Evolutionary conservation across 1,284 basidiomycete genomes (phyloP), one percentile per base, ranked within the genome.

Genomic region (Ceratobasidium sp.): DNA sequence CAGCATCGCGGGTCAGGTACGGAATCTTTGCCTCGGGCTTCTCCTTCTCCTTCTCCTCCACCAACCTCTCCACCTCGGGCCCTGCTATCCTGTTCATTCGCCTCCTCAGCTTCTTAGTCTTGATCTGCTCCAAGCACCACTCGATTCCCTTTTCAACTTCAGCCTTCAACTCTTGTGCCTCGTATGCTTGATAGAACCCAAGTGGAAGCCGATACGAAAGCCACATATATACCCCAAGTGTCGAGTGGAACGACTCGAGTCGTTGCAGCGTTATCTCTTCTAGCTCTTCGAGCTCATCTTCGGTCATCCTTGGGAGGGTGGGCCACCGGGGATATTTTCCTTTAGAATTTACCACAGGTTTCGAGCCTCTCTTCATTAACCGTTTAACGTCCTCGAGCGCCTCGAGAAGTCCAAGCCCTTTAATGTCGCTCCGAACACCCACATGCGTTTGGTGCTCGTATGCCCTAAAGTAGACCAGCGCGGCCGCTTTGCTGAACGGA

Each of bases 141-240:
- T 95, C 91, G 82, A 97, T 89, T 13, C 89, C 92, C 40, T 84
- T 83, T 85, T 98, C 95, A 4, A 91, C 87, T 46, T 92, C 86
- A n/a, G 83, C 83, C 84, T 96, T 96, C 75, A 94, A 82, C 60
- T 84, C 84, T 4, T 86, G 83, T 0, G 91, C 92, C 56, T 88
- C 85, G 12, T 86, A 84, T 44, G 89, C 86, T 49, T 94, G 89
- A 20, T 90, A 87, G 84, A 95, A 99, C 15, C 91, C 89, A 64
- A 96, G 87, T 0, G 91, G 89, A 68, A 92, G 89, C n/a, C 97
- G 91, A 85, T 91, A 93, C 28, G 89, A 89, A 78, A 98, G 88
- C 97, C 97, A 99, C 73, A 96, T 87, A 85, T 99, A 99, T 23
- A 94, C 82, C 20, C 94, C 91, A 39, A 97, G 84, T n/a, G 91